Evolutionary conservation across 192 early-diverging fungal genomes (phyloP).

Genomic region (Coemansia sp.): DNA sequence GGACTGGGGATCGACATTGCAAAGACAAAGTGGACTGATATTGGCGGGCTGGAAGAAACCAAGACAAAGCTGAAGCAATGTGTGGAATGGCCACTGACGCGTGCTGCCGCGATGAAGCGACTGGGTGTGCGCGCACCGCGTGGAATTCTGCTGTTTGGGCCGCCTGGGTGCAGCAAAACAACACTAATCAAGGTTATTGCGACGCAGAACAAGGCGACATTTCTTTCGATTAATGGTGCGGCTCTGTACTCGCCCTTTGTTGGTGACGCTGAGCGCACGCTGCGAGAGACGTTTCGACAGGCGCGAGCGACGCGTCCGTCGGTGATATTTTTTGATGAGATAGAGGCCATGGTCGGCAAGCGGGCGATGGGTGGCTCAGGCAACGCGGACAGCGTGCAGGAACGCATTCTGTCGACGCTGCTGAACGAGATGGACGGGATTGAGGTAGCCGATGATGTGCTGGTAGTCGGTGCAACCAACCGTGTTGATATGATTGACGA

Average conservation of each 20-base stretch:
- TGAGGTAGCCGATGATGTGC: constrained; percentile 87
- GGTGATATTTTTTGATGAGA: constrained; percentile 95
- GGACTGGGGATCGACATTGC: constrained; percentile 64
- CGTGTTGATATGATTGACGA: constrained; percentile 95
- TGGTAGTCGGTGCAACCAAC: constrained; percentile 99
- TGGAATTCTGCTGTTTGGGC: constrained; percentile 94
- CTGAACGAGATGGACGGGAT: constrained; percentile 87
- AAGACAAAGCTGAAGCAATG: constrained; percentile 79
- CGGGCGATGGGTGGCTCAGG: constrained; percentile 55
- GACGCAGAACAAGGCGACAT: constrained; percentile 65
- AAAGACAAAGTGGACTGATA: constrained; percentile 71
- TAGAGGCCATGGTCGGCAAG: constrained; percentile 94
- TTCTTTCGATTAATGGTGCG: constrained; percentile 63
- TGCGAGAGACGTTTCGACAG: constrained; percentile 75
- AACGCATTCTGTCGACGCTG: constrained; percentile 31
- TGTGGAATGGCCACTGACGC: constrained; percentile 84
- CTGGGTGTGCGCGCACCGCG: constrained; percentile 80
- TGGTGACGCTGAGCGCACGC: constrained; percentile 32
- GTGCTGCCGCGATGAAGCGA: constrained; percentile 63
- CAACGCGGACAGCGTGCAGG: constrained; percentile 49
- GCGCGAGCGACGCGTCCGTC: constrained; percentile 79
- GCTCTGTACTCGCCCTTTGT: constrained; percentile 35
- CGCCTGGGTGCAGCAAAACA: constrained; percentile 98
- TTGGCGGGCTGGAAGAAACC: constrained; percentile 83
- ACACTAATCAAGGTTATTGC: constrained; percentile 89